phyloP scores from a whole-genome alignment of 768 basidiomycete species.

The Chalciporus piperatus region DNA sequence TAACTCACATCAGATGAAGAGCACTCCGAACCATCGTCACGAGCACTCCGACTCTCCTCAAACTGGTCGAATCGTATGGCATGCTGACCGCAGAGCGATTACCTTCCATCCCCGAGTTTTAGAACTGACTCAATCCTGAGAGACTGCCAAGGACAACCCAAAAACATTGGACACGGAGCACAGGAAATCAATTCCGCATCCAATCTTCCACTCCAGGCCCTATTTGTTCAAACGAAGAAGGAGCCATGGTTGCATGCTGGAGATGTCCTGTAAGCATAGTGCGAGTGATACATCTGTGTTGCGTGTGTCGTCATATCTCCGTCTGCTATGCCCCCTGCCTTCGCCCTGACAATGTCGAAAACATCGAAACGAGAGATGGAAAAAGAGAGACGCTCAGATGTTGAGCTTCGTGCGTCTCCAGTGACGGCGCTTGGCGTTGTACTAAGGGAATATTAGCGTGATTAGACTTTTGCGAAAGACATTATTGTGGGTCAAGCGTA shows the following conservation, averaged over 20 bases:
- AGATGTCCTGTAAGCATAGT: slow-evolving; percentile 15
- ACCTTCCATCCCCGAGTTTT: no score
- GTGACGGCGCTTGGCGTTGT: slow-evolving; percentile 96
- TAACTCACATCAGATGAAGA: background rate
- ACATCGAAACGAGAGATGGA: background rate
- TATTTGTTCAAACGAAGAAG: background rate
- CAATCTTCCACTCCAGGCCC: background rate
- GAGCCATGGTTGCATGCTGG: slow-evolving; percentile 18
- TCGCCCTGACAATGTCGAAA: slow-evolving; percentile 4
- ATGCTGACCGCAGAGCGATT: background rate
- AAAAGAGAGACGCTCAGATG: slow-evolving; percentile 52
- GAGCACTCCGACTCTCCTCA: no score
- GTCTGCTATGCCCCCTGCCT: slow-evolving; percentile 5
- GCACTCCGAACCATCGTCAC: background rate
- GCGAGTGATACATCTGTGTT: slow-evolving; percentile 24
- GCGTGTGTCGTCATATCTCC: slow-evolving; percentile 18
- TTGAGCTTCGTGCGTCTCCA: slow-evolving; percentile 99
- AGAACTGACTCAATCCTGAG: background rate
- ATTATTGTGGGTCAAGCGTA: slow-evolving; percentile 28
- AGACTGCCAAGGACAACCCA: no score
- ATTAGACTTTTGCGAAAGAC: background rate
- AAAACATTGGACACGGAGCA: background rate
- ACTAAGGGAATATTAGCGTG: slow-evolving; percentile 40
- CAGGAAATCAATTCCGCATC: background rate
- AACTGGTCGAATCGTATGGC: background rate